Evolutionary conservation across 139 green algal species (phyloP).

Genomic region (Coelastrella sp.): DNA sequence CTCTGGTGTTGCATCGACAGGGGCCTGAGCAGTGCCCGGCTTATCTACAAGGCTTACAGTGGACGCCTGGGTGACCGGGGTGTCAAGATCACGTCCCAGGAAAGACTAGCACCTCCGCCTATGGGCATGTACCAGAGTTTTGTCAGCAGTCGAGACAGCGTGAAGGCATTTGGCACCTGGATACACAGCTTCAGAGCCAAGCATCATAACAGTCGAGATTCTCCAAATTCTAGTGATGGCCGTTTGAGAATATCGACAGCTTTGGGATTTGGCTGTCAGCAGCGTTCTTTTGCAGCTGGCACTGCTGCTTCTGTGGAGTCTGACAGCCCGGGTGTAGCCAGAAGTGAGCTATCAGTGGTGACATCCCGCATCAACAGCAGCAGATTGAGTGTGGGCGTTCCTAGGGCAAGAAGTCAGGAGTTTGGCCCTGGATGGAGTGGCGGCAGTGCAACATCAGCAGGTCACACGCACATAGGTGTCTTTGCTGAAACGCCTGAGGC

Average conservation of each 20-base stretch:
- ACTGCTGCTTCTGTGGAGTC: not conserved
- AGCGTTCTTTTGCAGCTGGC: not conserved
- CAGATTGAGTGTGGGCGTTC: not conserved
- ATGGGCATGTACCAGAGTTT: slow-evolving; percentile 11
- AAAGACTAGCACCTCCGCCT: not conserved
- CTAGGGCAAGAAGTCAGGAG: not conserved
- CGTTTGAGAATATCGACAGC: too few relatives aligned
- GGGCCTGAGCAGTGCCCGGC: slow-evolving; percentile 21
- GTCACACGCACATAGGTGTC: not conserved
- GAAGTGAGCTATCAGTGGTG: not conserved
- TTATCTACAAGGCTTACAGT: slow-evolving; percentile 26
- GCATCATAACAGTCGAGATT: too few relatives aligned
- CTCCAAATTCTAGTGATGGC: too few relatives aligned
- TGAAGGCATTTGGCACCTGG: not conserved
- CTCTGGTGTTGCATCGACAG: not conserved
- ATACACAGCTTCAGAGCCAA: not conserved
- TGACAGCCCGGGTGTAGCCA: not conserved
- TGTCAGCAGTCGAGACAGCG: slow-evolving; percentile 26
- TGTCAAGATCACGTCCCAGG: not conserved
- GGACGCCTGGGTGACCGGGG: not conserved
- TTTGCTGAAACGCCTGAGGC: slow-evolving; percentile 10
- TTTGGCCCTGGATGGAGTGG: not conserved
- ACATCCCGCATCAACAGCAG: not conserved
- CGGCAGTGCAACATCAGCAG: not conserved
- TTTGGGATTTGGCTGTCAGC: not conserved